Conservation (phyloP, 306 rosid species). For the Vachellia collinsii region DNA sequence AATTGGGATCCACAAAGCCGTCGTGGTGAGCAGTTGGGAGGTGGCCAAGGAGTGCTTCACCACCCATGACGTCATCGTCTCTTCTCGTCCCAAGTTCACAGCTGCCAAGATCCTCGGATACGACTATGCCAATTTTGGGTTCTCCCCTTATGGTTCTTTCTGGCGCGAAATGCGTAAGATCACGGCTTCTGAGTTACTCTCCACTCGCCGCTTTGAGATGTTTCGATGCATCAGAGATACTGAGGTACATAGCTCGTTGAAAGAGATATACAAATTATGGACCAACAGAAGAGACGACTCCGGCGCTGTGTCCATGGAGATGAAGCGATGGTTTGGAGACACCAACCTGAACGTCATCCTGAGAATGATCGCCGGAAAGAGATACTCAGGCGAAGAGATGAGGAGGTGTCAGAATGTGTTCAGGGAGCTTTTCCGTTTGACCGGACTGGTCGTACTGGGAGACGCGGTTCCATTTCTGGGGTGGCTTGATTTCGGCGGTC, state of each 20-base stretch:
- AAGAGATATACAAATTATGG: slow-evolving; percentile 32
- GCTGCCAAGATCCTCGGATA: slow-evolving; percentile 46
- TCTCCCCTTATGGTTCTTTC: slow-evolving; percentile 45
- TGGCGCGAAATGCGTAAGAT: slow-evolving; percentile 60
- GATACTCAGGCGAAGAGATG: slow-evolving; percentile 14
- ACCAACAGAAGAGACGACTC: not conserved
- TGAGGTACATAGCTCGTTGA: slow-evolving; percentile 35
- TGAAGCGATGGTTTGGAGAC: slow-evolving; percentile 51
- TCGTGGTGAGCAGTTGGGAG: slow-evolving; percentile 53
- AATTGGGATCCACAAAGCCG: slow-evolving; percentile 43
- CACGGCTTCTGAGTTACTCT: slow-evolving; percentile 42
- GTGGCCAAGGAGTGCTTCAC: slow-evolving; percentile 62
- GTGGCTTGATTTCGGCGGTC: slow-evolving; percentile 63
- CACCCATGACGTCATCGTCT: slow-evolving; percentile 38
- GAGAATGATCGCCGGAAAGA: slow-evolving; percentile 49
- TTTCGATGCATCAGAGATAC: slow-evolving; percentile 35
- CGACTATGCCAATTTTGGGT: slow-evolving; percentile 49
- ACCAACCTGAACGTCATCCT: slow-evolving; percentile 50
- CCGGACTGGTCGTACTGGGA: slow-evolving; percentile 39
- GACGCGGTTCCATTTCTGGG: slow-evolving; percentile 51
- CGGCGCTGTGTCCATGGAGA: slow-evolving; percentile 30
- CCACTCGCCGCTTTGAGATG: slow-evolving; percentile 40
- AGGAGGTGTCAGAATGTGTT: slow-evolving; percentile 21
- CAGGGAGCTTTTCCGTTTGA: slow-evolving; percentile 34
- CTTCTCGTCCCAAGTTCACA: slow-evolving; percentile 49